phyloP scores from a whole-genome alignment of 148 eudicot genomes.

The Pharnaceum exiguum region DNA sequence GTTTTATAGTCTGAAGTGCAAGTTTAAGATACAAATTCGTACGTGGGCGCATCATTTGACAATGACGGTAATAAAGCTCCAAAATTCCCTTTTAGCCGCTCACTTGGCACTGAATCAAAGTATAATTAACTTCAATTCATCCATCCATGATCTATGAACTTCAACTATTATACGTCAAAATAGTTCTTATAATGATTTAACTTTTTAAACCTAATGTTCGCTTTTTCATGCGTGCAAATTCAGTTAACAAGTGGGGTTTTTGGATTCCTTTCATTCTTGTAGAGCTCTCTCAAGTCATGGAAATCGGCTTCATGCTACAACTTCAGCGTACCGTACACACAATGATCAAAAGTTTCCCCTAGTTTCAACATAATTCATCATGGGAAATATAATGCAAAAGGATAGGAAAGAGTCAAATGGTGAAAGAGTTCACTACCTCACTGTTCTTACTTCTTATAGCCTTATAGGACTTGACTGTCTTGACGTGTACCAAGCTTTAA shows the following conservation, averaged over 20 bases:
- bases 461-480: too few species aligned
- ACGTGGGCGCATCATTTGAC: not conserved
- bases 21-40: not conserved
- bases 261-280: not conserved
- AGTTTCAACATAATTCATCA: too few species aligned
- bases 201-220: not conserved
- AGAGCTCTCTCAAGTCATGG: not conserved
- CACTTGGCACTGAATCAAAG: not conserved
- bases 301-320: conserved; percentile 7
- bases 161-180: too few species aligned
- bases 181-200: too few species aligned
- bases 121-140: not conserved
- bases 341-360: too few species aligned
- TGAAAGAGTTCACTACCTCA: too few species aligned
- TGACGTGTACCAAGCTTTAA: too few species aligned
- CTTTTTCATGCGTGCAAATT: conserved; percentile 5
- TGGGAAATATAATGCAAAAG: too few species aligned
- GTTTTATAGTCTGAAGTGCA: not conserved
- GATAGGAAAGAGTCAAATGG: too few species aligned
- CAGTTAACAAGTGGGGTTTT: not conserved
- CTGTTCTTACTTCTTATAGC: too few species aligned
- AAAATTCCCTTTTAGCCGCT: conserved; percentile 5
- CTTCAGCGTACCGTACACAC: too few species aligned
- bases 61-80: not conserved
- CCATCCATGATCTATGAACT: not conserved